Conservation (phyloP, 768 basidiomycete species). For the Amanita rimosa region DNA sequence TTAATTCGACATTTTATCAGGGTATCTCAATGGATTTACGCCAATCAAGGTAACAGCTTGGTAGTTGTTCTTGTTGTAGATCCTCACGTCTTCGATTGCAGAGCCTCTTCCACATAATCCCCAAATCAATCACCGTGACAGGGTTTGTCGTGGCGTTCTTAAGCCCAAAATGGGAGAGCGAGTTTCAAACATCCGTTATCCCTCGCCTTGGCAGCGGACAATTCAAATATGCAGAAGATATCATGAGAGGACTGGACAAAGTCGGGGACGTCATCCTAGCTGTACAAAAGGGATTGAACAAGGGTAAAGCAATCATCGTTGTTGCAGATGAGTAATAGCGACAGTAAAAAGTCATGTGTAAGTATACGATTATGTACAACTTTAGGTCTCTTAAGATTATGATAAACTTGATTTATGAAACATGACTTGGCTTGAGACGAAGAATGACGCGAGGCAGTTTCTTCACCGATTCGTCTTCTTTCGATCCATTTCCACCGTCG, state of each 20-base stretch:
- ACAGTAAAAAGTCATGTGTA: no score
- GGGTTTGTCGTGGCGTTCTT: slow-evolving; percentile 27
- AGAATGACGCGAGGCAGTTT: slow-evolving; percentile 45
- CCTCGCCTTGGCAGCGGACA: slow-evolving; percentile 30
- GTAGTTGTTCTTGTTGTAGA: neutral
- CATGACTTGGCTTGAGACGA: slow-evolving; percentile 29
- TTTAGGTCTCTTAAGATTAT: no score
- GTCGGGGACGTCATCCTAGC: slow-evolving; percentile 23
- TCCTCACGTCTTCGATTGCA: slow-evolving; percentile 9
- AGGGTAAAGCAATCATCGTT: slow-evolving; percentile 22
- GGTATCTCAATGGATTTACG: slow-evolving; percentile 21
- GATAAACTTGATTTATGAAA: no score
- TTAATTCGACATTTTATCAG: slow-evolving; percentile 6
- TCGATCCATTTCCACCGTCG: neutral
- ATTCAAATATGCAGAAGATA: slow-evolving; percentile 35
- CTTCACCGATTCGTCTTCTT: slow-evolving; percentile 17
- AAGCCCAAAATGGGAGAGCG: slow-evolving; percentile 22
- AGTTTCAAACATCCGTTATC: slow-evolving; percentile 32
- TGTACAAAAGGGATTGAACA: slow-evolving; percentile 24
- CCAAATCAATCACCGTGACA: slow-evolving; percentile 26
- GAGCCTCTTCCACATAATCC: slow-evolving; percentile 27
- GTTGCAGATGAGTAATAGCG: slow-evolving; percentile 23
- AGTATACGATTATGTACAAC: no score
- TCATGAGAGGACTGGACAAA: slow-evolving; percentile 30
- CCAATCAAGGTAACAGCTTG: slow-evolving; percentile 15